Base-by-base conservation (phyloP, 2,329 filamentous ascomycete species). In the Xylaria sp. region DNA sequence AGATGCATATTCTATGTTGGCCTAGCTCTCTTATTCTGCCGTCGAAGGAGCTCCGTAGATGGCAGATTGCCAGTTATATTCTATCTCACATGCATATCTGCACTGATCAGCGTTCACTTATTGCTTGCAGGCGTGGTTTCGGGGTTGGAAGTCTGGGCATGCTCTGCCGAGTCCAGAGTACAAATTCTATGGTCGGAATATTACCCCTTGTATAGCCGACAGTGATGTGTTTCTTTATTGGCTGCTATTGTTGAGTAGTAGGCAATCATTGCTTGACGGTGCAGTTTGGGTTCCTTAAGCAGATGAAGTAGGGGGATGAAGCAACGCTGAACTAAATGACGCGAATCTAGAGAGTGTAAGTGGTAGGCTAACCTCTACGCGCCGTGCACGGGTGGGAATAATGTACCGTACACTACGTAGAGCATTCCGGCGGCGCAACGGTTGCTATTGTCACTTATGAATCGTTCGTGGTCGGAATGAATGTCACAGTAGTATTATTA, bases 11-110 rank as follows among this genome's bases (percentile, higher is more conserved):
- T 38, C 50, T 45, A 45, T 33, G 37, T 21, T 37, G 33, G 42
- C 60, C 52, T 59, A 43, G 51, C 51, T 43, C 42, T 42, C 31
- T 53, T 31, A 31, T 57, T 25, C 50, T 47, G 31, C 9, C 52
- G 37, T 55, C n/a, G 52, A 49, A 37, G 25, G 42, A 55, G 45
- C 42, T 46, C 43, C 38, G 40, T 42, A 23, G 35, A 47, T 25
- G 54, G 61, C 17, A 49, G 38, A 33, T 25, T 46, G 43, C 37
- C 23, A 54, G 38, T 21, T 21, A 58, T 61, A 42, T 60, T 40
- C 42, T 49, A 64, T 64, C 61, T 64, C 57, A 64, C 57, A 61
- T 66, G 64, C 64, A 64, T 66, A 61, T 56, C 61, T 66, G 61
- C 61, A 61, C 57, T 59, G 63, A 65, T 65, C 63, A 65, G 49